Percentiles rank a stretch among this genome's conserved stretches.
Evolutionary conservation across 257 asterid genomes (phyloP).

Genomic region (Plantago elongata): DNA sequence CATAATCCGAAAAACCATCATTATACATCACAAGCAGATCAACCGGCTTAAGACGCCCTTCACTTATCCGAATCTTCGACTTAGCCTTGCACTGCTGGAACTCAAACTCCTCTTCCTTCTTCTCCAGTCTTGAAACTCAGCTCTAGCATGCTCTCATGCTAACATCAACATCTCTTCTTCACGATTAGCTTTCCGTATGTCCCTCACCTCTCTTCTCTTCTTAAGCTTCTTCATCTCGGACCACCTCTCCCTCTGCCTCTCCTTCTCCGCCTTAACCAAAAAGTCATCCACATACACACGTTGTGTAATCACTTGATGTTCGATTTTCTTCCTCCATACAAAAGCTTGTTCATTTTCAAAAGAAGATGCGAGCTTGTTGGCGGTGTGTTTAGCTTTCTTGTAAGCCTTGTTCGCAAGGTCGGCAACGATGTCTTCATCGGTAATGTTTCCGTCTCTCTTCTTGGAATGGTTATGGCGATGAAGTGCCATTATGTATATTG

Average conservation of each 20-base stretch:
- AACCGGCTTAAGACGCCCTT: constrained; percentile 86
- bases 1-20: constrained; percentile 31
- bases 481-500: too few relatives aligned
- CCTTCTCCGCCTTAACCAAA: constrained; percentile 27
- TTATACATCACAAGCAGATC: constrained; percentile 76
- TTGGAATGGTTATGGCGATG: too few relatives aligned
- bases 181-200: constrained; percentile 78
- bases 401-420: too few relatives aligned
- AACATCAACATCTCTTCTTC: constrained; percentile 91
- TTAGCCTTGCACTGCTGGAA: constrained; percentile 85
- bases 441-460: too few relatives aligned
- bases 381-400: too few relatives aligned
- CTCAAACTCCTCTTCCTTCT: constrained; percentile 96
- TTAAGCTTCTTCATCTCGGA: too few relatives aligned
- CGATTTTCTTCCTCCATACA: too few relatives aligned
- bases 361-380: too few relatives aligned
- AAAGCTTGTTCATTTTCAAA: too few relatives aligned
- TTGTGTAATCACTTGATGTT: too few relatives aligned
- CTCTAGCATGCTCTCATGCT: constrained; percentile 94
- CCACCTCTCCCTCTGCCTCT: constrained; percentile 31
- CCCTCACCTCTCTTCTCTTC: constrained; percentile 66
- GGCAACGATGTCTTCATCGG: too few relatives aligned
- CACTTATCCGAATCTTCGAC: constrained; percentile 79
- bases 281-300: not conserved
- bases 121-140: constrained; percentile 96